phyloP scores from a whole-genome alignment of 495 filamentous ascomycete genomes.

The Trichoderma parareesei region DNA sequence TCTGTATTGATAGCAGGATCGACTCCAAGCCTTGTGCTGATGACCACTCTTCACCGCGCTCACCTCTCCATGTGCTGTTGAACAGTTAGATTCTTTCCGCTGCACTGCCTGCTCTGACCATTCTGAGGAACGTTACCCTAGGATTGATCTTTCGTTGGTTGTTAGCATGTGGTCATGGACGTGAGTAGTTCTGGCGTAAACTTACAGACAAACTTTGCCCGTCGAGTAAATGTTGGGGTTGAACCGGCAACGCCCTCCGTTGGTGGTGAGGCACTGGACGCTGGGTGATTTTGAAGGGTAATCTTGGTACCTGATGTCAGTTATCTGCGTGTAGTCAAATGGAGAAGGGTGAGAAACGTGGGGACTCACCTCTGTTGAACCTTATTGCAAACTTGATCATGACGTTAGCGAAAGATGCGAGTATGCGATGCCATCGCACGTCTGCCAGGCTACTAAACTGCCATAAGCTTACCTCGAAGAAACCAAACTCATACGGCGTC shows the following conservation, averaged over 20 bases:
- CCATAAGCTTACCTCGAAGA: conserved; percentile 66
- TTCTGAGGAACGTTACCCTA: conserved; percentile 54
- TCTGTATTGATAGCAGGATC: conserved; percentile 90
- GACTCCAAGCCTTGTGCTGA: conserved; percentile 93
- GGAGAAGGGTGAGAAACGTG: background rate
- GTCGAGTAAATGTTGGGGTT: conserved; percentile 93
- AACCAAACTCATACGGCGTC: conserved; percentile 93
- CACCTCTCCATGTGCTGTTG: conserved; percentile 82
- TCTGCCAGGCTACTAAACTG: background rate
- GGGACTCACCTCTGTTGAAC: conserved; percentile 51
- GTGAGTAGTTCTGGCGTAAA: background rate
- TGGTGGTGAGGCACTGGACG: conserved; percentile 76
- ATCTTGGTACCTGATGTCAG: conserved; percentile 39
- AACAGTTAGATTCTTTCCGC: conserved; percentile 21
- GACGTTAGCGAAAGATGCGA: conserved; percentile 19
- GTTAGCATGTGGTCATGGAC: background rate
- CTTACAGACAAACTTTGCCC: conserved; percentile 85
- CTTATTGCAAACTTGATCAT: conserved; percentile 51
- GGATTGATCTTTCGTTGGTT: conserved; percentile 60
- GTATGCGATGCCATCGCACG: background rate
- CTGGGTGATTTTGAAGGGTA: conserved; percentile 78
- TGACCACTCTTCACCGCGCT: conserved; percentile 88
- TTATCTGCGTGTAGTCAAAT: conserved; percentile 13
- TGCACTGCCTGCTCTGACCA: conserved; percentile 4
- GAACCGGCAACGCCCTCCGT: conserved; percentile 77